Conservation (phyloP, 495 filamentous ascomycete species). For the Pseudomonodictys pantanalensis region DNA sequence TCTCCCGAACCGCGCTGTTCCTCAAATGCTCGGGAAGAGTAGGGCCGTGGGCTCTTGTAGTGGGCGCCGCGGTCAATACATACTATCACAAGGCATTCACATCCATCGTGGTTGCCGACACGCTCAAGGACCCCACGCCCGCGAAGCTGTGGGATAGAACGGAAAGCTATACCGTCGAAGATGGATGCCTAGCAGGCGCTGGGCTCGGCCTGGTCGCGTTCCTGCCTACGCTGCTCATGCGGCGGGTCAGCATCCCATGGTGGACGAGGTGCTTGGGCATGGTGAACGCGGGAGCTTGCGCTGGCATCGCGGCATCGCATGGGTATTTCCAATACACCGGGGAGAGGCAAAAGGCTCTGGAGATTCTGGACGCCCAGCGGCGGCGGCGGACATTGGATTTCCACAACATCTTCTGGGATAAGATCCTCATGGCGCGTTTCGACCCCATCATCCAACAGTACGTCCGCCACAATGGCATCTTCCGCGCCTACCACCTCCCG, state of each 20-base stretch:
- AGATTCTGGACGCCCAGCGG: neutral
- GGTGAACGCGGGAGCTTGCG: neutral
- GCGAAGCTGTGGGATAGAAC: conserved; percentile 10
- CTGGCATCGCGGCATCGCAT: neutral
- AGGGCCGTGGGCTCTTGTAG: neutral
- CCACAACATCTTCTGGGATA: conserved; percentile 12
- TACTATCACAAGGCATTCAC: conserved; percentile 8
- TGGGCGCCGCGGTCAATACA: neutral
- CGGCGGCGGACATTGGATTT: neutral
- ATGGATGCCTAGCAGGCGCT: conserved; percentile 9
- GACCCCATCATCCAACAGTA: neutral
- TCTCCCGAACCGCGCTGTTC: neutral
- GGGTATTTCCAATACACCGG: conserved; percentile 17
- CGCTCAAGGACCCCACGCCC: neutral
- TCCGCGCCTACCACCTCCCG: conserved; percentile 2
- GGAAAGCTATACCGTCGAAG: conserved; percentile 4
- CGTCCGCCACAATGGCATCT: neutral
- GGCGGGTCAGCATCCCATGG: neutral
- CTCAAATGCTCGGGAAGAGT: neutral
- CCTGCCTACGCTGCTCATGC: neutral
- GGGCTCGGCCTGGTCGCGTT: conserved; percentile 1
- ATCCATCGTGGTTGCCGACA: neutral
- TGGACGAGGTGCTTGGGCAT: conserved; percentile 7
- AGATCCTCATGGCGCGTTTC: neutral
- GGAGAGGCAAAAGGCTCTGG: conserved; percentile 4